Evolutionary conservation across 1,139 yeast species (phyloP).

Genomic region (Candida sp.): DNA sequence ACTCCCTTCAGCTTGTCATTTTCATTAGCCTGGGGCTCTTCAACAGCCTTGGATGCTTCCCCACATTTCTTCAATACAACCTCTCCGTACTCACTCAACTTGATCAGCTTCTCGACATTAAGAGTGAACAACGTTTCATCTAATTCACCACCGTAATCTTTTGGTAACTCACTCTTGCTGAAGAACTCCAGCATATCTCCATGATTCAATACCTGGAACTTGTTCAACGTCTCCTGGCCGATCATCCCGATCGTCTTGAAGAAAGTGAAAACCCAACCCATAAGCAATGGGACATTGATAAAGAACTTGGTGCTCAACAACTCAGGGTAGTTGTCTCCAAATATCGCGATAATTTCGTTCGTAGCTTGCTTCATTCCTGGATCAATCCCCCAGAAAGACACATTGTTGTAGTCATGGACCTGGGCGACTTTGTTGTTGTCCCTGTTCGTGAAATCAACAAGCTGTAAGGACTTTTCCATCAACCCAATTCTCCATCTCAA

Average conservation of each 20-base stretch:
- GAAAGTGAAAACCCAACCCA: constrained; percentile 81
- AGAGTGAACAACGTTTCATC: constrained; percentile 27
- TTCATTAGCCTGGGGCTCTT: too few relatives aligned
- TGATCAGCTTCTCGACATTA: constrained; percentile 14
- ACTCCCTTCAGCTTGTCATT: too few relatives aligned
- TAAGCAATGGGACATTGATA: constrained; percentile 75
- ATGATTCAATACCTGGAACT: constrained; percentile 69
- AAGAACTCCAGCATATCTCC: constrained; percentile 63
- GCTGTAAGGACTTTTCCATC: constrained; percentile 79
- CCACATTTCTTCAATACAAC: too few relatives aligned
- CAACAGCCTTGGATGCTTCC: too few relatives aligned
- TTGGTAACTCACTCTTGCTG: constrained; percentile 37
- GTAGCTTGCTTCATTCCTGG: constrained; percentile 73
- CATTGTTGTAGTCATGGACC: constrained; percentile 84
- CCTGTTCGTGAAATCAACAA: constrained; percentile 58
- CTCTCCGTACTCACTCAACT: too few relatives aligned
- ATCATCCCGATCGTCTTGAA: constrained; percentile 59
- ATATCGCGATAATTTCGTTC: constrained; percentile 68
- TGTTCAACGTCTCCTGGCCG: constrained; percentile 69
- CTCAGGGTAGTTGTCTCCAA: constrained; percentile 87
- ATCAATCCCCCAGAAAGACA: constrained; percentile 76
- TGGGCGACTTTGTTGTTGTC: constrained; percentile 70
- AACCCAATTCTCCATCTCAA: constrained; percentile 87
- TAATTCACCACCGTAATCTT: not conserved
- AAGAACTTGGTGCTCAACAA: constrained; percentile 73